A percentile compares a stretch with the other conserved stretches of the same genome.
Conservation (phyloP, 805 yeast genomes). For the Sugiyamaella lignohabitans region DNA sequence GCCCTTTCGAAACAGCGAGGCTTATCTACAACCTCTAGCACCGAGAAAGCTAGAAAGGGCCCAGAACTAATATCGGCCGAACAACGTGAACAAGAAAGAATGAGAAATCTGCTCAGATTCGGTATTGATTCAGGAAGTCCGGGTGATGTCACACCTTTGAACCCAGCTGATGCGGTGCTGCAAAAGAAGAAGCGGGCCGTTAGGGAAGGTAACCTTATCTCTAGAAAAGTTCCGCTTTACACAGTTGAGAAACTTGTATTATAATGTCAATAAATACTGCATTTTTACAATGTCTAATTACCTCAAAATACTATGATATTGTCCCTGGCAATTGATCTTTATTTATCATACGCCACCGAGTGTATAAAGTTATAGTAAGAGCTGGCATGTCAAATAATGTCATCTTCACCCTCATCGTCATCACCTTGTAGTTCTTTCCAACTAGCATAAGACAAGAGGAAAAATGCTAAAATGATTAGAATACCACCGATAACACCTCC, state of each 20-base stretch:
- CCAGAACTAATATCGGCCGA: constrained; percentile 16
- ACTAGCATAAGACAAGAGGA: constrained; percentile 39
- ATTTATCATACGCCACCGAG: too few species aligned
- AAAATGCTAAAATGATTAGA: constrained; percentile 64
- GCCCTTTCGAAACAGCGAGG: constrained; percentile 9
- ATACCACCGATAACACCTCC: constrained; percentile 64
- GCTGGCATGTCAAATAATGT: too few species aligned
- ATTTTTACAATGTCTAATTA: too few species aligned
- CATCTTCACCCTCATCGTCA: constrained; percentile 27
- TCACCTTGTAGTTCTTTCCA: constrained; percentile 34
- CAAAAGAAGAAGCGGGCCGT: constrained; percentile 8
- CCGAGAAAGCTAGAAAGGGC: constrained; percentile 4
- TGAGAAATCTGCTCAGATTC: constrained; percentile 15
- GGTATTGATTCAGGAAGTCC: too few species aligned
- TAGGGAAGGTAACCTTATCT: constrained; percentile 17
- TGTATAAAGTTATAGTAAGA: too few species aligned
- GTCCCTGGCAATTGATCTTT: background rate
- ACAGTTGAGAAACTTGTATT: constrained; percentile 29
- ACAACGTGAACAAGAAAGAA: constrained; percentile 12
- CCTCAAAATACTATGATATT: too few species aligned
- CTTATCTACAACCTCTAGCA: too few species aligned
- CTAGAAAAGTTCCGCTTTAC: constrained; percentile 26
- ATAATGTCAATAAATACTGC: too few species aligned
- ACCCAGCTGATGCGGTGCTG: background rate
- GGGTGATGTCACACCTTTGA: background rate